Conservation (phyloP, 805 yeast genomes). For the Kluyveromyces siamensis region DNA sequence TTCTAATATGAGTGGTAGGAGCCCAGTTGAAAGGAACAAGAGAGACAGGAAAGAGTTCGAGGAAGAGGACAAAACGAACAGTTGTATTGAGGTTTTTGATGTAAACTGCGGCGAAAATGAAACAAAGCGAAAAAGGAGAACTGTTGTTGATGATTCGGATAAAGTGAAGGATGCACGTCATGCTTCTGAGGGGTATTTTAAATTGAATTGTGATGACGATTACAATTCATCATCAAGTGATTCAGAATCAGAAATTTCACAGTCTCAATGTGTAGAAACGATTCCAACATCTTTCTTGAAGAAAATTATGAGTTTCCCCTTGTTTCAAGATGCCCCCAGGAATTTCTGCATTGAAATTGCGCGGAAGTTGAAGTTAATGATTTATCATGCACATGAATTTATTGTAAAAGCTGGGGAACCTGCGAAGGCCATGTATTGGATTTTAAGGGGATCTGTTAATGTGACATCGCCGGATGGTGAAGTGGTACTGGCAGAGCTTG, state of each 20-base stretch:
- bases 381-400: conserved; percentile 58
- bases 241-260: background rate
- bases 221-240: background rate
- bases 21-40: too few species aligned
- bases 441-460: conserved; percentile 64
- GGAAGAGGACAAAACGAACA: too few species aligned
- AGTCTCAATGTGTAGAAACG: background rate
- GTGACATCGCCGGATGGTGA: conserved; percentile 75
- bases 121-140: too few species aligned
- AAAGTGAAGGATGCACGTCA: too few species aligned
- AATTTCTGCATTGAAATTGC: conserved; percentile 54
- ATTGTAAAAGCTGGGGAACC: conserved; percentile 66
- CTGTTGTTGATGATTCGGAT: too few species aligned
- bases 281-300: conserved; percentile 49
- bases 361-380: conserved; percentile 47
- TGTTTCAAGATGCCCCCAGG: conserved; percentile 59
- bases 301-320: conserved; percentile 48
- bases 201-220: too few species aligned
- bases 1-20: too few species aligned
- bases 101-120: too few species aligned
- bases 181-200: too few species aligned
- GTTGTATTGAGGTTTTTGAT: too few species aligned
- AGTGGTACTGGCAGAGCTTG: conserved; percentile 59
- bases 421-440: conserved; percentile 73
- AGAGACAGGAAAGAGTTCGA: too few species aligned